Conservation (phyloP, 2,329 filamentous ascomycete species). For the Trichoderma pleuroti region DNA sequence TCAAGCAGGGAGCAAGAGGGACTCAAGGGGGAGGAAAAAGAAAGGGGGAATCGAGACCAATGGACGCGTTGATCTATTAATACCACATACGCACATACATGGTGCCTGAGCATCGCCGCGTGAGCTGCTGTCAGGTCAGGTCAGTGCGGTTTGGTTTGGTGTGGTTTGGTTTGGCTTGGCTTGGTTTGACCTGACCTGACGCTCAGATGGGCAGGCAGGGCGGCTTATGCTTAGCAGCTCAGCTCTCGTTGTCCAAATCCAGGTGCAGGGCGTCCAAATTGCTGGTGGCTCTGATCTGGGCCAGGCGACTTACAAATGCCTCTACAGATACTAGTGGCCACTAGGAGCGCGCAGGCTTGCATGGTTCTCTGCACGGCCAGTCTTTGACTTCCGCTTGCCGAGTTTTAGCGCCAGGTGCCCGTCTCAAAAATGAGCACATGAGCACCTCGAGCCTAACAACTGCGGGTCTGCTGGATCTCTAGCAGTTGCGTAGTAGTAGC, state of each 20-base stretch:
- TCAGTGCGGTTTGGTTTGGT: background rate
- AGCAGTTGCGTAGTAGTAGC: background rate
- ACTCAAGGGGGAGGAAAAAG: background rate
- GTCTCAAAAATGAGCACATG: conserved; percentile 47
- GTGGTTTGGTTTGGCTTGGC: background rate
- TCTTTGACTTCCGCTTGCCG: conserved; percentile 37
- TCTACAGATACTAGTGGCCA: conserved; percentile 4
- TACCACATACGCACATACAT: background rate
- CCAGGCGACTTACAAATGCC: background rate
- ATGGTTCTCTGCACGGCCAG: conserved; percentile 19
- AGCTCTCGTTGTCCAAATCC: conserved; percentile 1
- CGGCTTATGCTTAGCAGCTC: conserved; percentile 10
- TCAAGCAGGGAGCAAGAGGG: background rate
- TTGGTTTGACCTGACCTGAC: background rate
- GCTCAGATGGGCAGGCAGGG: background rate
- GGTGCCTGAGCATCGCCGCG: conserved; percentile 3
- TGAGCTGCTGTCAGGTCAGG: background rate
- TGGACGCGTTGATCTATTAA: background rate
- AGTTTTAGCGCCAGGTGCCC: conserved; percentile 39
- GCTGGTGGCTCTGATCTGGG: conserved; percentile 7
- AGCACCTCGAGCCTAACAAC: conserved; percentile 39
- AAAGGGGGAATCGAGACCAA: background rate
- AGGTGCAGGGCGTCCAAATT: background rate
- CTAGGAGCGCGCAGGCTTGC: conserved; percentile 13
- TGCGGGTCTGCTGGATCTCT: conserved; percentile 32